Evolutionary conservation across 257 asterid species (phyloP).

Genomic region (Nicotiana paniculata): DNA sequence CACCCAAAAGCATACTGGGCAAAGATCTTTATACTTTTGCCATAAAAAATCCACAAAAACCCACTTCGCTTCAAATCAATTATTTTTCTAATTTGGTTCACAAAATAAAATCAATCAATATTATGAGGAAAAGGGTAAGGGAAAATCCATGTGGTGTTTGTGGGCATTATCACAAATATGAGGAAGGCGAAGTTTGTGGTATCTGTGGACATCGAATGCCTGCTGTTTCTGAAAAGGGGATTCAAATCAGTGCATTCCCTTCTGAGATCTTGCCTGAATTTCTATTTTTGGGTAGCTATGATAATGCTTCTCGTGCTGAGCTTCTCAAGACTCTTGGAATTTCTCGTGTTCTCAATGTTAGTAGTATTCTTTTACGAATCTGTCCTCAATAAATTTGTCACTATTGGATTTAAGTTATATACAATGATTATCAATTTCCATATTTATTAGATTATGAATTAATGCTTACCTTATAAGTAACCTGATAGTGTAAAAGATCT

Average conservation of each 20-base stretch:
- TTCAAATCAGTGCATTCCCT: constrained; percentile 81
- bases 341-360: constrained; percentile 82
- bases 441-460: too few relatives aligned
- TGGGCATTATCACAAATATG: constrained; percentile 94
- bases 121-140: constrained; percentile 80
- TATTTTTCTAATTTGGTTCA: too few relatives aligned
- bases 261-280: constrained; percentile 95
- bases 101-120: neutral
- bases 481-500: too few relatives aligned
- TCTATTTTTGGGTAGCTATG: constrained; percentile 84
- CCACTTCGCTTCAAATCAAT: too few relatives aligned
- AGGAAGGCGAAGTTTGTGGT: constrained; percentile 89
- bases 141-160: constrained; percentile 89
- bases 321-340: constrained; percentile 93
- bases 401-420: too few relatives aligned
- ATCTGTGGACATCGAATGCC: constrained; percentile 86
- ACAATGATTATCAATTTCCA: too few relatives aligned
- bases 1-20: neutral
- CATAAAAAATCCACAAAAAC: too few relatives aligned
- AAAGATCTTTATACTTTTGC: too few relatives aligned
- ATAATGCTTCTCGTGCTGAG: constrained; percentile 89
- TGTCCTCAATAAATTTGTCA: neutral
- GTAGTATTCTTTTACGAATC: neutral
- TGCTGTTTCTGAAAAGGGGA: constrained; percentile 36
- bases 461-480: too few relatives aligned